Evolutionary conservation across 2,329 filamentous ascomycete species (phyloP).

Genomic region (Fusarium phyllophilum): DNA sequence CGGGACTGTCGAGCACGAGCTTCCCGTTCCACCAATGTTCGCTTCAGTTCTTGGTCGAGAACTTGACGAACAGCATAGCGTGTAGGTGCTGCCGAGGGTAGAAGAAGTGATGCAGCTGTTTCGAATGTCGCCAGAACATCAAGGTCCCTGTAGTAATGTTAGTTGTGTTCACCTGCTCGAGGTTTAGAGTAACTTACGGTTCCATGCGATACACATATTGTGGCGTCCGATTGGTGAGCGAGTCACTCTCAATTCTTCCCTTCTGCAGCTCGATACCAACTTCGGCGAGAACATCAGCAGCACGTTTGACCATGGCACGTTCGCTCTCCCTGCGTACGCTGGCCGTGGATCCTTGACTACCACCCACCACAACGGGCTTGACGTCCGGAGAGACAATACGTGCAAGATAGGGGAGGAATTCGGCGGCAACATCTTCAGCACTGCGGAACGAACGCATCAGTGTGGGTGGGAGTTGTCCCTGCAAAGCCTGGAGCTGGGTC

Average conservation of each 20-base stretch:
- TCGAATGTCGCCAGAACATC: conserved; percentile 82
- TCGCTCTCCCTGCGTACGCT: conserved; percentile 90
- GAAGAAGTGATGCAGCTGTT: conserved; percentile 67
- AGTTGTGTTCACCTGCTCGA: conserved; percentile 2
- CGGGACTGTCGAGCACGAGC: conserved; percentile 73
- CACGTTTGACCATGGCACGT: conserved; percentile 80
- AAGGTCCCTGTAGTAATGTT: conserved; percentile 62
- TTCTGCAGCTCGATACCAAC: conserved; percentile 84
- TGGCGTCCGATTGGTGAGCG: conserved; percentile 65
- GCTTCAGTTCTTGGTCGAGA: conserved; percentile 87
- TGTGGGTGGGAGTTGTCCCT: conserved; percentile 75
- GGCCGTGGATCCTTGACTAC: conserved; percentile 73
- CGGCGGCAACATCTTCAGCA: conserved; percentile 78
- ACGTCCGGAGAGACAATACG: conserved; percentile 89
- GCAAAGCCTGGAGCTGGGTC: conserved; percentile 77
- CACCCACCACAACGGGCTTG: conserved; percentile 86
- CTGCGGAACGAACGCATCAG: conserved; percentile 83
- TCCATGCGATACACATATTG: conserved; percentile 95
- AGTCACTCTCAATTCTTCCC: conserved; percentile 79
- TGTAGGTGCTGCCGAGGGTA: conserved; percentile 73
- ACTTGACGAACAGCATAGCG: conserved; percentile 95
- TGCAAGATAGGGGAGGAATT: conserved; percentile 85
- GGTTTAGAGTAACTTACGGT: conserved; percentile 68
- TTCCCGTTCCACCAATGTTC: conserved; percentile 74
- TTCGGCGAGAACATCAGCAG: conserved; percentile 84